Evolutionary conservation across 148 eudicot genomes (phyloP), one percentile per base, ranked within the genome.

Genomic region (Simmondsia chinensis): DNA sequence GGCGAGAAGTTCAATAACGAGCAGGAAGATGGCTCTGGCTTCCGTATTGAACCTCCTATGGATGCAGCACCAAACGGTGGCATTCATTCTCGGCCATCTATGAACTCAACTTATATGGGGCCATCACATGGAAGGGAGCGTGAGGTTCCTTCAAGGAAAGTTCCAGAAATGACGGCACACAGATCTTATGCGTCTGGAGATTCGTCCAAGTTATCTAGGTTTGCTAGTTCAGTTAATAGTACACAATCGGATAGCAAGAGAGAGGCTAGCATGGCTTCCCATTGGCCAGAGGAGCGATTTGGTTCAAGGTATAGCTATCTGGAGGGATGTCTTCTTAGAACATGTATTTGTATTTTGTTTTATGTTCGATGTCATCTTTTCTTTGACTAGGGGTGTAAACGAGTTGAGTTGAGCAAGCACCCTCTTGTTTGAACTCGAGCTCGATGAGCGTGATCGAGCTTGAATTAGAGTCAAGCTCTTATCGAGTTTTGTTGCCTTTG

Each of bases 221-320:
- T 75, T 62, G 76, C 82, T 51, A 79, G 57, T 55, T 79, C 87
- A 9, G 73, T 72, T 20, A 69, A 73, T 18, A 63, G 66, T 56
- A 69, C 76, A 33, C 61, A 62, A 22, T 59, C 49, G 39, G 77
- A 72, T 50, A 51, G 56, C 43, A 46, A 65, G 46, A 45, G 65
- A 50, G 86, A 69, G 31, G 34, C 60, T 25, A 64, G 39, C 47
- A 26, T 24, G 18, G 46, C 48, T 48, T 33, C 56, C 14, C 35
- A 70, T 14, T 79, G 77, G 87, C 56, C 54, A 0, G 80, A 56
- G 42, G 66, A 61, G 43, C 74, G 60, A 17, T 42, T 27, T 24
- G 56, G 50, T 52, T 39, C 46, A 38, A 56, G 52, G 43, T 58
- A 58, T 32, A n/a, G n/a, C n/a, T n/a, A n/a, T n/a, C n/a, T n/a